Evolutionary conservation across 192 early-diverging fungal genomes (phyloP).

Genomic region (Bifiguratus adelaidae): DNA sequence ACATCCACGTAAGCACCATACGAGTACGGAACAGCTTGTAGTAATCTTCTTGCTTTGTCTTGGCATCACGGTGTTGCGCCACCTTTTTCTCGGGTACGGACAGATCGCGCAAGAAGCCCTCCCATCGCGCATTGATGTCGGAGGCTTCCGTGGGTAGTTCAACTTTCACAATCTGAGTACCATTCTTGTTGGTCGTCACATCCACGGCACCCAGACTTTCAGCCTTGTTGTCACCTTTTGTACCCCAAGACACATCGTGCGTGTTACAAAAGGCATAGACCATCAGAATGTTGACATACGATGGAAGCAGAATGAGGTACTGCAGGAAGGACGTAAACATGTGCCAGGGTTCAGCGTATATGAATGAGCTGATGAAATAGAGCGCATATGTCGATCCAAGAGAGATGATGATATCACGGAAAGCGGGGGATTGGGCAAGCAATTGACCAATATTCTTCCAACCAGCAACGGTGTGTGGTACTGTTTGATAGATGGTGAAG

Average conservation of each 20-base stretch:
- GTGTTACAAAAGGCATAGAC: constrained; percentile 93
- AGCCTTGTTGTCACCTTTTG: constrained; percentile 76
- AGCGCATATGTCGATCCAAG: constrained; percentile 73
- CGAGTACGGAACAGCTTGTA: constrained; percentile 82
- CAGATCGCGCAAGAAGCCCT: constrained; percentile 49
- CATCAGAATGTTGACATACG: constrained; percentile 87
- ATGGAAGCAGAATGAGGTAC: constrained; percentile 80
- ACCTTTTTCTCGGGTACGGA: constrained; percentile 25
- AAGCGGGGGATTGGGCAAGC: constrained; percentile 19
- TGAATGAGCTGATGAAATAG: constrained; percentile 67
- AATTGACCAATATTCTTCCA: constrained; percentile 2
- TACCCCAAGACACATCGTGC: constrained; percentile 93
- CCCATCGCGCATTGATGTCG: constrained; percentile 75
- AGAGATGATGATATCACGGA: constrained; percentile 76
- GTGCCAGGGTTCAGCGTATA: constrained; percentile 85
- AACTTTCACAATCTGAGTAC: constrained; percentile 52
- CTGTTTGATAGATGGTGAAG: constrained; percentile 42
- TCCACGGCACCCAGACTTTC: constrained; percentile 60
- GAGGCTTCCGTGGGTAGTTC: constrained; percentile 60
- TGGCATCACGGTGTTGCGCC: constrained; percentile 54
- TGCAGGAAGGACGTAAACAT: constrained; percentile 84
- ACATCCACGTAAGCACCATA: constrained; percentile 78
- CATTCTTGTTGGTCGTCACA: constrained; percentile 57
- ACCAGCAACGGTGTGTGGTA: constrained; percentile 8
- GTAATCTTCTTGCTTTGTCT: constrained; percentile 80